phyloP scores from a whole-genome alignment of 768 basidiomycete species.

The Lactarius psammicola region DNA sequence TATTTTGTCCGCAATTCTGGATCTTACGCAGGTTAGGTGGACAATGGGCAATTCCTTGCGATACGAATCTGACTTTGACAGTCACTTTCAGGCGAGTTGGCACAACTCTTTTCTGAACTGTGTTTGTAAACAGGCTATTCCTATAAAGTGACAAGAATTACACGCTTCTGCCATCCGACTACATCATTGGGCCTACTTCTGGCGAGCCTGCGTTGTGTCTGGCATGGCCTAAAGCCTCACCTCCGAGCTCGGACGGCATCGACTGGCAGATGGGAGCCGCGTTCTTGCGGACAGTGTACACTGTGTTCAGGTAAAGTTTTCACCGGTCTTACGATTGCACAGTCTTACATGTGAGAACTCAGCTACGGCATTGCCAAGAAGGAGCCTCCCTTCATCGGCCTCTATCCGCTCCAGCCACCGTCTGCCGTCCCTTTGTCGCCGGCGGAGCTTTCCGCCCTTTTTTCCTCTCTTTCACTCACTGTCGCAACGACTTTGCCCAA shows the following conservation, averaged over 20 bases:
- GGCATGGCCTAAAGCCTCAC: conserved; percentile 66
- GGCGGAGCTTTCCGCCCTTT: conserved; percentile 45
- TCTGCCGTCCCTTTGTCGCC: conserved; percentile 45
- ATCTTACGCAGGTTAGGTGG: conserved; percentile 42
- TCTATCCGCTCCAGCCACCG: conserved; percentile 51
- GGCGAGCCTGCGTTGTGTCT: conserved; percentile 68
- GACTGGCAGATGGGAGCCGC: conserved; percentile 79
- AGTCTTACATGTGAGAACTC: not conserved
- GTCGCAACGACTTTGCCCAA: conserved; percentile 71
- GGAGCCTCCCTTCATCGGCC: conserved; percentile 76
- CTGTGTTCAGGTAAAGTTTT: conserved; percentile 61
- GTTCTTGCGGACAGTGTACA: conserved; percentile 75
- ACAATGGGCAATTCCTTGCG: conserved; percentile 76
- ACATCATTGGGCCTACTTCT: conserved; percentile 66
- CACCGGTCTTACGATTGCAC: conserved; percentile 1
- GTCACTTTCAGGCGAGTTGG: conserved; percentile 65
- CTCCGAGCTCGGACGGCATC: conserved; percentile 69
- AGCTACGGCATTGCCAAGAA: conserved; percentile 74
- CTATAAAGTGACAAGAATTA: conserved; percentile 47
- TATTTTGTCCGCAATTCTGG: not conserved
- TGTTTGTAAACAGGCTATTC: not conserved
- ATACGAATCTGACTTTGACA: conserved; percentile 53
- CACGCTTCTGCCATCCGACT: conserved; percentile 70
- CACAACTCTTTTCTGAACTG: not conserved
- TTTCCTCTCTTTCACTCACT: conserved; percentile 63